Evolutionary conservation across 2,329 filamentous ascomycete genomes (phyloP), one percentile per base, ranked within the genome.

Genomic region (Scolecobasidium constrictum): DNA sequence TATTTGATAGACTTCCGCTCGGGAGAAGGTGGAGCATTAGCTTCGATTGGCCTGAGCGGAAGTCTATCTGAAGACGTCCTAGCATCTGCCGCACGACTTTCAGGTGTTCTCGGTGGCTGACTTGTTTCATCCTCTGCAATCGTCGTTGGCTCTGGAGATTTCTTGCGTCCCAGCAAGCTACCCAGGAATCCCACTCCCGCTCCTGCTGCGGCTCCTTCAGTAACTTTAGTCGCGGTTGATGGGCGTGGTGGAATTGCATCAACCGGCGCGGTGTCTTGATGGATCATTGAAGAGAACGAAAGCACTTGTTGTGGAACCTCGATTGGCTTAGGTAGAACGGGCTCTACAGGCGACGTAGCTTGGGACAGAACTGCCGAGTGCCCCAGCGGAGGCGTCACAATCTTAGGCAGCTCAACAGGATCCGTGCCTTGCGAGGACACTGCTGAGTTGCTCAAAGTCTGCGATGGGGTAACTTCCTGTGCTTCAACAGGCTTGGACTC

Each of bases 71-170:
- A 13, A 3, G 26, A n/a, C 16, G 22, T 18, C 9, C 22, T 21
- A 33, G 13, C 19, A 15, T 16, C 16, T 7, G 15, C 9, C 9
- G 22, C 15, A 36, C 37, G 17, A 9, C 22, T 21, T 7, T 18
- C 17, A 5, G 16, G 9, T n/a, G n/a, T 15, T n/a, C 20, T 36
- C 17, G 26, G 38, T 28, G 71, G 71, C 49, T 79, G 75, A 34
- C 71, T 66, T 3, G 76, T 77, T 47, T 77, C 73, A 52, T 84
- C 79, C 54, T 83, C 78, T 3, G 76, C 75, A 55, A 83, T 78
- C 40, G 74, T 53, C 6, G 68, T 66, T 0, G 35, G 17, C n/a
- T 19, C 34, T 23, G n/a, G 16, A 35, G 22, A 38, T 16, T 38
- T 40, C 11, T 26, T 35, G 6, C 43, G 17, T 12, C 36, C 21